Base-by-base conservation (phyloP, 2,329 filamentous ascomycete genomes). In the Fusarium continuum region DNA sequence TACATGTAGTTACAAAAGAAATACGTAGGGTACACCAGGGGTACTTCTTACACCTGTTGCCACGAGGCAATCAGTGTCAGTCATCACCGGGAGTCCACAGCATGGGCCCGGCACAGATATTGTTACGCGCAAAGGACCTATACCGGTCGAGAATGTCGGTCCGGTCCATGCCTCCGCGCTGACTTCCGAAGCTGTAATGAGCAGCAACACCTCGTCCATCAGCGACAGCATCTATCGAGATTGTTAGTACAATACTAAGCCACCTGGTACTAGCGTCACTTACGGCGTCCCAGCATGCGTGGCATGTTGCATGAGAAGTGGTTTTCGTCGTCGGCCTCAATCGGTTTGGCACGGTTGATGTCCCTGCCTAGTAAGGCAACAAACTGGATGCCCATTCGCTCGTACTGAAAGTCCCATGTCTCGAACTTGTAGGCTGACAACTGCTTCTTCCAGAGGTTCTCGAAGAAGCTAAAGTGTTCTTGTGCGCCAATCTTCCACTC, bases 91-190 rank as follows among this genome's bases (percentile, higher is more conserved):
- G 71, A 5, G 52, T 59, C 73, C 73, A 75, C 4, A 75, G 49
- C 71, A 75, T 73, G 7, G 70, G 70, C 0, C 55, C 47, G 8
- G 52, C 44, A 56, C 84, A 87, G 14, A 85, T 77, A 19, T 77
- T 79, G 64, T 86, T 82, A 31, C 78, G 74, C 1, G 84, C 85
- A 71, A 82, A 86, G 3, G 78, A 76, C 13, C 79, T 76, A 67
- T 85, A 87, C 26, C 85, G 76, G 31, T 80, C 77, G 8, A 87
- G 72, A 14, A 86, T 73, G 65, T 87, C 84, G 0, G 84, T 86
- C 45, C 76, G 73, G n/a, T 79, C 77, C 50, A 86, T 74, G 5
- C 75, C 72, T 16, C 28, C 47, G 16, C 67, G 63, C 57, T 80
- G 77, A 8, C 75, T 76, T 10, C 73, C 75, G 49, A 83, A 83